Percentiles rank a stretch among this genome's conserved stretches.
phyloP scores from a whole-genome alignment of 768 basidiomycete species.

The Gautieria morchelliformis region DNA sequence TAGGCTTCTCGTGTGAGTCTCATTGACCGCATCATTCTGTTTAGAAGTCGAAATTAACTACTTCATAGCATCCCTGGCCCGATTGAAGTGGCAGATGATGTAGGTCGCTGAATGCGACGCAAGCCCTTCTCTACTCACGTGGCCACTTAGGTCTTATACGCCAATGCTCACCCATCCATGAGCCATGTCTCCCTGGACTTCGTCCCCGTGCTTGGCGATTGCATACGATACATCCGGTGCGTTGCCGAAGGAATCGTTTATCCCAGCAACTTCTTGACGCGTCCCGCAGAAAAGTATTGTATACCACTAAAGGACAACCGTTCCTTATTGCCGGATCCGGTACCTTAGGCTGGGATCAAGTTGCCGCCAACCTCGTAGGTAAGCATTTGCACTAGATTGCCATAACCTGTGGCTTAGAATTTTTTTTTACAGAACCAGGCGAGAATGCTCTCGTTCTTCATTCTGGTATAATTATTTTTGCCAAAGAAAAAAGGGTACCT shows the following conservation, averaged over 20 bases:
- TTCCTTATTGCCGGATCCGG: conserved; percentile 93
- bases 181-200: conserved; percentile 88
- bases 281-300: conserved; percentile 54
- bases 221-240: conserved; percentile 73
- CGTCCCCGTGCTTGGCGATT: conserved; percentile 79
- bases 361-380: conserved; percentile 77
- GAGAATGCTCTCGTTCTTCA: conserved; percentile 77
- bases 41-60: conserved; percentile 4
- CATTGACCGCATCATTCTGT: background rate
- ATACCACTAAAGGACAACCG: conserved; percentile 72
- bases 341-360: conserved; percentile 96
- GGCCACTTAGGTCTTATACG: conserved; percentile 59
- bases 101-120: conserved; percentile 16
- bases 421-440: conserved; percentile 38
- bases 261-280: background rate
- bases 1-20: conserved; percentile 43
- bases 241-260: conserved; percentile 12
- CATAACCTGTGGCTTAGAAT: background rate
- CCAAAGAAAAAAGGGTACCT: background rate
- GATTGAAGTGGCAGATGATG: conserved; percentile 55
- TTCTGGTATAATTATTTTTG: conserved; percentile 22
- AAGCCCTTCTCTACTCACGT: background rate
- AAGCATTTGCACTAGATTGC: background rate
- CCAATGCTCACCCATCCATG: conserved; percentile 88
- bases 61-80: conserved; percentile 48